Percentiles rank a stretch among this genome's conserved stretches.
Conservation (phyloP, 495 filamentous ascomycete genomes). For the Glonium stellatum region DNA sequence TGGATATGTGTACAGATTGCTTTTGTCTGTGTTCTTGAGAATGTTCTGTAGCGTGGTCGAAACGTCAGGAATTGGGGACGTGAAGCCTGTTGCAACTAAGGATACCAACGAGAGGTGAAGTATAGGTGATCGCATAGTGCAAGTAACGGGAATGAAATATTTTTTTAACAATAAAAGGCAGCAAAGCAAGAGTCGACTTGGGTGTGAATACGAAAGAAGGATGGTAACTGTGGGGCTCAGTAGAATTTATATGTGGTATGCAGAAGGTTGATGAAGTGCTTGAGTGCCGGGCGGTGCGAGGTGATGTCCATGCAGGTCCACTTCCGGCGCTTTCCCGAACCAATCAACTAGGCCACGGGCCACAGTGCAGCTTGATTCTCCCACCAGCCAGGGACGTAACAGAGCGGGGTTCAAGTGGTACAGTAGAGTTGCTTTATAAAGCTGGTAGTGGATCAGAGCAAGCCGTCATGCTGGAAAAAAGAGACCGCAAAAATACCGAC, state of each 20-base stretch:
- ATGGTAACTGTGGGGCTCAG: too few relatives aligned
- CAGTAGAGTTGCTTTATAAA: too few relatives aligned
- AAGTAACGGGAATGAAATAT: neutral
- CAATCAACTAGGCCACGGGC: neutral
- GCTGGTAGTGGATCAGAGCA: too few relatives aligned
- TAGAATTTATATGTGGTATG: too few relatives aligned
- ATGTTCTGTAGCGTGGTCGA: slow-evolving; percentile 33
- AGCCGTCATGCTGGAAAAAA: too few relatives aligned
- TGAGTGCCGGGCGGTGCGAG: too few relatives aligned
- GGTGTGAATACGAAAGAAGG: neutral
- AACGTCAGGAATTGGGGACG: slow-evolving; percentile 15
- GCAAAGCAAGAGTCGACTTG: neutral
- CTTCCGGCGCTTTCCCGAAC: neutral
- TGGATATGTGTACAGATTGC: slow-evolving; percentile 34
- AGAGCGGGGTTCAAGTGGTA: neutral
- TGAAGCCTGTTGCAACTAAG: neutral
- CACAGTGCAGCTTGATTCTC: neutral
- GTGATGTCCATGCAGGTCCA: too few relatives aligned
- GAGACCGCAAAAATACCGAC: too few relatives aligned
- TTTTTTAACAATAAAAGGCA: neutral
- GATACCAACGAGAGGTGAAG: neutral
- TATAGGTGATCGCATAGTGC: neutral
- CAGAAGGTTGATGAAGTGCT: too few relatives aligned
- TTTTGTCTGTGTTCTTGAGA: slow-evolving; percentile 30
- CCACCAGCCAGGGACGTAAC: too few relatives aligned